Base-by-base conservation (phyloP, 441 rosid genomes). In the Aleurites moluccanus region DNA sequence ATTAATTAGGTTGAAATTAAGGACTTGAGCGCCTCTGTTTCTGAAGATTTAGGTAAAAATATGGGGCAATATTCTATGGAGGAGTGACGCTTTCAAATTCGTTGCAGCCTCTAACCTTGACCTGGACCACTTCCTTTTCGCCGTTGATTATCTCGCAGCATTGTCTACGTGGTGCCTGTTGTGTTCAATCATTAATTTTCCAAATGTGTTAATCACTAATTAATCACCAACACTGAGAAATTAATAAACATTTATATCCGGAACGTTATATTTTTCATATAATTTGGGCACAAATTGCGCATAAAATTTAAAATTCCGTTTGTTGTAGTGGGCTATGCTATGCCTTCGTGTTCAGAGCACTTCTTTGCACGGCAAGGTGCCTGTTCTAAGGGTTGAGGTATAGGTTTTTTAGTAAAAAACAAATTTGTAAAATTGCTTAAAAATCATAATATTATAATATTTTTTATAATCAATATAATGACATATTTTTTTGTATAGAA, bases 121-220 rank as follows among this genome's bases (percentile, higher is more conserved):
- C 86, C 47, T 79, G 78, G 1, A 93, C 73, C 44, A 18, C 45
- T 10, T 62, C 76, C 28, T 79, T 82, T 59, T 76, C 64, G 23
- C 66, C 52, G 53, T 83, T 79, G 79, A 86, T 47, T 42, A 90
- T 74, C 77, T 93, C 91, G 75, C 98, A 91, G 65, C 91, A 91
- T n/a, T 91, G 95, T 65, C 97, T 89, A 6, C 92, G 86, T 47
- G 92, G 97, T 18, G 91, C 96, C 97, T 93, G 88, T 64, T 42
- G 16, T 35, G 45, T 47, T 65, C 67, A 70, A 44, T 21, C 45
- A 79, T 27, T 2, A 40, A 9, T 70, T 45, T 35, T 2, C 10
- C 42, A 60, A 21, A 61, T 57, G 57, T 62, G 77, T 64, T 56
- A 67, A 53, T 23, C 3, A 15, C 53, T 14, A 28, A 28, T 64